A percentile compares a stretch with the other conserved stretches of the same genome.
Evolutionary conservation across 2,329 filamentous ascomycete genomes (phyloP).

Genomic region (Trichoderma hamatum): DNA sequence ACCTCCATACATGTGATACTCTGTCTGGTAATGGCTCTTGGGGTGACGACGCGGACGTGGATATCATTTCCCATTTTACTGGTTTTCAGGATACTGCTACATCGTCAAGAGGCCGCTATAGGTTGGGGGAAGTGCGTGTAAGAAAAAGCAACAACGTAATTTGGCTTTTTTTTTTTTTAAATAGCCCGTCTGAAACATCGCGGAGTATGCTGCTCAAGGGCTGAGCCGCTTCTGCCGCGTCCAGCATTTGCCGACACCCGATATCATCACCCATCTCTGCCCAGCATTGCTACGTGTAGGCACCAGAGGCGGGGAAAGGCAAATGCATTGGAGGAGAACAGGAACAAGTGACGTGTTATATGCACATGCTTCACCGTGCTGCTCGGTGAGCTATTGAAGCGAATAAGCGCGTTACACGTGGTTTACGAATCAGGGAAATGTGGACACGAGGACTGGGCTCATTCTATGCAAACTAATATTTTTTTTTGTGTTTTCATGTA

Average conservation of each 20-base stretch:
- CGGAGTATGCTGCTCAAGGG: background rate
- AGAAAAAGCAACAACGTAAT: background rate
- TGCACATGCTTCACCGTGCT: background rate
- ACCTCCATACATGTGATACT: constrained; percentile 31
- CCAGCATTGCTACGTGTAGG: background rate
- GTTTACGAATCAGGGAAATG: background rate
- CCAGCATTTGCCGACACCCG: background rate
- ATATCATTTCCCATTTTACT: constrained; percentile 3
- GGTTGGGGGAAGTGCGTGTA: background rate
- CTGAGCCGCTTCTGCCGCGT: background rate
- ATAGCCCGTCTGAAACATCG: background rate
- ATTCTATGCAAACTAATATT: constrained; percentile 21
- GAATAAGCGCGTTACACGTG: background rate
- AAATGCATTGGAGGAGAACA: background rate
- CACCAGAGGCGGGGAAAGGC: background rate
- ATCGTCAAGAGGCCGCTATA: constrained; percentile 10
- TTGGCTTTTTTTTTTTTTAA: constrained; percentile 11
- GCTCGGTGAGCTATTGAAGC: background rate
- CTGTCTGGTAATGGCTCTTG: background rate
- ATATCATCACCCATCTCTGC: background rate
- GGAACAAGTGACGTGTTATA: background rate
- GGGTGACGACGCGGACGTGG: constrained; percentile 1
- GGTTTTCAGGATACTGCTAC: constrained; percentile 33
- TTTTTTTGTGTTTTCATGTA: constrained; percentile 29
- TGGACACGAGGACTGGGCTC: constrained; percentile 20